These are phyloP conservation scores for Circinella umbellata DNA, from an alignment of 371 early-diverging fungal genomes.

Conservation along the genomic window DNA sequence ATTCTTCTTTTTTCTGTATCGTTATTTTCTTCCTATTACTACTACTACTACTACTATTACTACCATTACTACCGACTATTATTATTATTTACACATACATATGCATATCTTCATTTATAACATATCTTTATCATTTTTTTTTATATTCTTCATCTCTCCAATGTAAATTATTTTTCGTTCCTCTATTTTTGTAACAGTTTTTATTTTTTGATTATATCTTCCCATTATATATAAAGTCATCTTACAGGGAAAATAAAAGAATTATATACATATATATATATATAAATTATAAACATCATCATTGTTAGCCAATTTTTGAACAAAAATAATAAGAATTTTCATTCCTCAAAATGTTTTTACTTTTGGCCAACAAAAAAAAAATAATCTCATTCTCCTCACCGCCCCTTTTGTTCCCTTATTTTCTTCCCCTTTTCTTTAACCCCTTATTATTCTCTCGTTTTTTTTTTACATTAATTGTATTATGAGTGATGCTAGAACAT, in stretches of 20 bases:
- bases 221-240: not conserved
- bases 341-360: not conserved
- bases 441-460: too few species aligned
- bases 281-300: too few species aligned
- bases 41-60: too few species aligned
- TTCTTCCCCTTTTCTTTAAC: too few species aligned
- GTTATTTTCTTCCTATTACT: not conserved
- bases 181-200: slow-evolving; percentile 4
- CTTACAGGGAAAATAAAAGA: not conserved
- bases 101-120: not conserved
- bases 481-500: too few species aligned
- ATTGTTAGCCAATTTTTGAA: not conserved
- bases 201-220: slow-evolving; percentile 3
- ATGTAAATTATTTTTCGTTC: not conserved
- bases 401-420: too few species aligned
- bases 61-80: too few species aligned
- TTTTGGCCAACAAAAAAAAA: not conserved
- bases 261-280: not conserved
- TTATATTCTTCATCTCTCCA: not conserved
- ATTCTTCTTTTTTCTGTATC: not conserved
- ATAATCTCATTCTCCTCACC: not conserved
- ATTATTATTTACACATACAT: too few species aligned
- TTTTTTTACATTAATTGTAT: too few species aligned
- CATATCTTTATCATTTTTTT: not conserved
- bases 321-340: not conserved